These are phyloP conservation scores for Blastomyces percursus DNA, from an alignment of 2,329 filamentous ascomycete species.

Conservation along the genomic window DNA sequence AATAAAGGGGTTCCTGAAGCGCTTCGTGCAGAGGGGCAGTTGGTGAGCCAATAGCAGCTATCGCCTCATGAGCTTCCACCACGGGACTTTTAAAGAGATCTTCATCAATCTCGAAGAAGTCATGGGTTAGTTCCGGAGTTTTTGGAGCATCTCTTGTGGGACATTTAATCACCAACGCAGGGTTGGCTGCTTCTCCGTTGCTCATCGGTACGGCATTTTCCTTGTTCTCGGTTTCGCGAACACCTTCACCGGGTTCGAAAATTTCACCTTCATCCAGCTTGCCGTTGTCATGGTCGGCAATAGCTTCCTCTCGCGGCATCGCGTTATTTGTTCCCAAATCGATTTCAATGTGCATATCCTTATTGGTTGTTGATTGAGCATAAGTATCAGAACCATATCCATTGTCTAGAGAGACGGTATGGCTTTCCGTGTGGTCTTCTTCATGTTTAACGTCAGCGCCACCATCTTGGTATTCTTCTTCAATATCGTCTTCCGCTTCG, in stretches of 20 bases:
- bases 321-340: constrained; percentile 6
- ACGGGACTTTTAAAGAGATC: constrained; percentile 22
- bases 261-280: constrained; percentile 13
- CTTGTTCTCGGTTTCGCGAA: background rate
- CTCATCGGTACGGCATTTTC: background rate
- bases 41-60: background rate
- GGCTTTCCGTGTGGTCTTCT: constrained; percentile 3
- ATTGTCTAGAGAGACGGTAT: background rate
- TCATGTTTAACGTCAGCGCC: background rate
- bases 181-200: background rate
- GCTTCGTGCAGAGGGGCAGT: background rate
- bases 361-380: background rate
- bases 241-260: constrained; percentile 7
- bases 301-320: background rate
- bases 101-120: constrained; percentile 25
- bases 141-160: background rate
- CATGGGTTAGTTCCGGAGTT: constrained; percentile 20
- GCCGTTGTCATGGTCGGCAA: background rate
- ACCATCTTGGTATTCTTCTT: constrained; percentile 9
- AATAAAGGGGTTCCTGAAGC: background rate
- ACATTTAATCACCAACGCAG: background rate
- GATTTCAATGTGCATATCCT: constrained; percentile 7
- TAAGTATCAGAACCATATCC: background rate
- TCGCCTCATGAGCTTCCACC: background rate
- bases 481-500: constrained; percentile 9